Percentiles rank a stretch among this genome's conserved stretches.
phyloP scores from a whole-genome alignment of 257 asterid species.

The Primulina huaijiensis region DNA sequence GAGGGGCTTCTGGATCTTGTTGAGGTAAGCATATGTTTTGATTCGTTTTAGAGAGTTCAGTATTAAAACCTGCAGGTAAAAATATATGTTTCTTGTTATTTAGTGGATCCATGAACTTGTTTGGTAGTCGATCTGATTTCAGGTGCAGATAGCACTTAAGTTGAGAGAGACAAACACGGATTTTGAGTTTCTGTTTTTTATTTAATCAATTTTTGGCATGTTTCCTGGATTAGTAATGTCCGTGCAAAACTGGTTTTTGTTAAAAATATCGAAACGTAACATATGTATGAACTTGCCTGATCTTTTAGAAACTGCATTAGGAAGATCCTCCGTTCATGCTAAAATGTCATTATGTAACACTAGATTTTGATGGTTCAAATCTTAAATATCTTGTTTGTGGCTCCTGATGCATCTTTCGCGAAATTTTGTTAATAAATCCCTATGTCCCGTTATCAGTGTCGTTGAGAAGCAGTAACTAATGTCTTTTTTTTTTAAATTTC shows the following conservation, averaged over 20 bases:
- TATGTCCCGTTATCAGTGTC: background rate
- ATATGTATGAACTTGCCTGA: background rate
- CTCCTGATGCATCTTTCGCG: background rate
- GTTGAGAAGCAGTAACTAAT: background rate
- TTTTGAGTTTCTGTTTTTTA: conserved; percentile 10
- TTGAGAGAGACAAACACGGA: background rate
- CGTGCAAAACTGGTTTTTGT: background rate
- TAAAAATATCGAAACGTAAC: background rate
- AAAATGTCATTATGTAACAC: background rate
- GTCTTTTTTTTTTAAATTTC: conserved; percentile 7
- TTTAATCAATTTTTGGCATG: background rate
- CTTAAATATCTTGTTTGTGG: background rate
- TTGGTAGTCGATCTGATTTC: conserved; percentile 12
- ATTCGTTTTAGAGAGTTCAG: conserved; percentile 1
- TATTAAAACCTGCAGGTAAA: background rate
- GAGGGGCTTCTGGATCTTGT: conserved; percentile 91
- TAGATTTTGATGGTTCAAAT: background rate
- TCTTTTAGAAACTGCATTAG: conserved; percentile 17
- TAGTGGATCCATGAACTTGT: conserved; percentile 5
- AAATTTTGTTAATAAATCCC: background rate
- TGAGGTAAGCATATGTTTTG: conserved; percentile 52
- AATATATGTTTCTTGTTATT: background rate
- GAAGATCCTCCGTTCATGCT: conserved; percentile 12
- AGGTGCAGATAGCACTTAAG: background rate
- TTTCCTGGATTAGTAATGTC: background rate